Evolutionary conservation across 306 rosid genomes (phyloP), one percentile per base, ranked within the genome.

Genomic region (Pterocarpus santalinus): DNA sequence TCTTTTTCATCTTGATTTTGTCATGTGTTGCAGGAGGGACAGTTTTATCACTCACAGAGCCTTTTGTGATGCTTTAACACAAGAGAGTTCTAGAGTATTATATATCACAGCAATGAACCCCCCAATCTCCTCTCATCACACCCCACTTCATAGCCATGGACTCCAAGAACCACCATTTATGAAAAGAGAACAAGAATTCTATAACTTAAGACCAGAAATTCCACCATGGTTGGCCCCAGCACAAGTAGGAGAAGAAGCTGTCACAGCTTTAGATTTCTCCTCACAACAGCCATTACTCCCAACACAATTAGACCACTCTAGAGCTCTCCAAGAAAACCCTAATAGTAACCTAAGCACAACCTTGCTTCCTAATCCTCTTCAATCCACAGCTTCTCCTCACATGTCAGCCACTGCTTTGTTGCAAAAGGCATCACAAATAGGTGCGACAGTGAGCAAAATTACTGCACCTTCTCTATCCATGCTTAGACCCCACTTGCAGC

Each of bases 341-440:
- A 89, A 85, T 43, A 43, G 8, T 43, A 43, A 43, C 84, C 86
- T 83, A 69, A 52, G 55, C 30, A 58, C 70, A 9, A 13, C 82
- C 1, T 66, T 68, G 1, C 44, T 82, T 65, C 38, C 71, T 47
- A 43, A 43, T 43, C 47, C 35, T 57, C 60, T 32, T 49, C 46
- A 51, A 17, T 60, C 47, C 36, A 17, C 1, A 28, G 1, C 47
- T 64, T 39, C 60, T 53, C 84, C 74, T 61, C 87, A 86, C 77
- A 84, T 87, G 84, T 90, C 94, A 3, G 94, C 94, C 82, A 88
- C 97, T 57, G 90, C 88, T 30, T 82, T 92, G 80, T 76, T 89
- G 65, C 92, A 89, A 70, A 90, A 82, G 39, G 94, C 97, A 14
- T 84, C 95, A 5, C 91, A 84, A 68, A 88, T 92, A 69, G 92